Conservation (phyloP, 1,284 basidiomycete species). For the Sutorius eximius region DNA sequence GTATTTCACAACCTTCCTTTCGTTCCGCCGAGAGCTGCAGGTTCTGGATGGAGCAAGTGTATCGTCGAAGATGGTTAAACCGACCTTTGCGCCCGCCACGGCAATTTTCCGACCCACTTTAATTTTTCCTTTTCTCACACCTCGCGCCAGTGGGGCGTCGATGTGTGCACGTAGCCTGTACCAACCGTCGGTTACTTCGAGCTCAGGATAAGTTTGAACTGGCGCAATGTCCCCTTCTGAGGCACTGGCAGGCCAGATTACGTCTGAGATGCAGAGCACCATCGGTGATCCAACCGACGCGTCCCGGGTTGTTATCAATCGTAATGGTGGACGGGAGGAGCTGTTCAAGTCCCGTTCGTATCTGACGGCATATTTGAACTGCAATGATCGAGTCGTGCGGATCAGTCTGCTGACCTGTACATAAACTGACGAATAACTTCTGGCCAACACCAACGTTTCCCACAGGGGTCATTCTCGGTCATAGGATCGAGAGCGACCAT, state of each 20-base stretch:
- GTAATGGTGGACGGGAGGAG: constrained; percentile 78
- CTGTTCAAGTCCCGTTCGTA: constrained; percentile 89
- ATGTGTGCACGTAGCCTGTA: constrained; percentile 80
- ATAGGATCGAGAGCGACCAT: constrained; percentile 74
- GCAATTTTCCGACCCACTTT: constrained; percentile 82
- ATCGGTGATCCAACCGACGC: constrained; percentile 71
- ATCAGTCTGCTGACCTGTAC: constrained; percentile 63
- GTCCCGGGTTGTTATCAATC: constrained; percentile 76
- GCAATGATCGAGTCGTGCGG: constrained; percentile 1
- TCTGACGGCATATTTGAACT: constrained; percentile 41
- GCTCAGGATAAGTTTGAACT: constrained; percentile 46
- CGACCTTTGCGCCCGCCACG: constrained; percentile 76
- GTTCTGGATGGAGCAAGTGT: background rate
- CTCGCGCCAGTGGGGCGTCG: constrained; percentile 73
- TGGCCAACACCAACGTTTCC: constrained; percentile 74
- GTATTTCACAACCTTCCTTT: constrained; percentile 79
- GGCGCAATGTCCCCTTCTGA: constrained; percentile 42
- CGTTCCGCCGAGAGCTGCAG: constrained; percentile 65
- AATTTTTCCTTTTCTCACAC: constrained; percentile 66
- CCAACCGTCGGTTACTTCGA: constrained; percentile 97
- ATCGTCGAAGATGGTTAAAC: constrained; percentile 23
- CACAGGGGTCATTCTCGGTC: constrained; percentile 46
- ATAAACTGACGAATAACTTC: constrained; percentile 81
- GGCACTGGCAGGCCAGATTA: constrained; percentile 50
- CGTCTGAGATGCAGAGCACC: constrained; percentile 80